Evolutionary conservation across 257 asterid species (phyloP).

Genomic region (Ocimum tenuiflorum): DNA sequence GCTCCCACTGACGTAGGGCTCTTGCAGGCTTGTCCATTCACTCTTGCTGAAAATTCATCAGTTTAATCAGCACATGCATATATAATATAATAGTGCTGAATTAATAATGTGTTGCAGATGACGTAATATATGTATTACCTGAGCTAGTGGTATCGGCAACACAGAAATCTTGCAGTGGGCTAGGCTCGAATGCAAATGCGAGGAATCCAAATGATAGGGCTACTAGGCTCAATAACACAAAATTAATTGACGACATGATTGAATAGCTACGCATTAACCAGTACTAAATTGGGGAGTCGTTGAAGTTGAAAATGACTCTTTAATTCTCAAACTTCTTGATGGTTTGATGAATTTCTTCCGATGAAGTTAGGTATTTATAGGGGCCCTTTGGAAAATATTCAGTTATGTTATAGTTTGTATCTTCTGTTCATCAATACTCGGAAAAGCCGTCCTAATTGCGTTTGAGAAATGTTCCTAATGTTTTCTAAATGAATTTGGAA

Average conservation of each 20-base stretch:
- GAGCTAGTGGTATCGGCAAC: conserved; percentile 21
- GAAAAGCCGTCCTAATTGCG: conserved; percentile 17
- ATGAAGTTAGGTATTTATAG: conserved; percentile 19
- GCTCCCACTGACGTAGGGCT: conserved; percentile 5
- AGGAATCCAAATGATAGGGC: conserved; percentile 7
- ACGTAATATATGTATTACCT: background rate
- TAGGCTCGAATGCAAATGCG: conserved; percentile 28
- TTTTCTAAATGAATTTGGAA: background rate
- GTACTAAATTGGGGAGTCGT: background rate
- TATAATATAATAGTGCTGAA: too few relatives aligned
- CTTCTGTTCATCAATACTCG: background rate
- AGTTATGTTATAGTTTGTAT: background rate
- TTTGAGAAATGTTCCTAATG: too few relatives aligned
- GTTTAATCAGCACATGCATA: background rate
- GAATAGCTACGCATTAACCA: background rate
- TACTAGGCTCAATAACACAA: conserved; percentile 13
- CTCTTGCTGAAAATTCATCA: conserved; percentile 4
- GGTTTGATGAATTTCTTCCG: background rate
- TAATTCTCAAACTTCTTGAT: background rate
- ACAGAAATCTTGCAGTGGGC: conserved; percentile 30
- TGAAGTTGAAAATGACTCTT: background rate
- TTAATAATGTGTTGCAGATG: too few relatives aligned
- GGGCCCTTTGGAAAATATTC: background rate
- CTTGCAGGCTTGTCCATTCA: conserved; percentile 13
- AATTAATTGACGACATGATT: conserved; percentile 8